Conservation (phyloP, 1,284 basidiomycete species). For the Kwoniella shivajii region DNA sequence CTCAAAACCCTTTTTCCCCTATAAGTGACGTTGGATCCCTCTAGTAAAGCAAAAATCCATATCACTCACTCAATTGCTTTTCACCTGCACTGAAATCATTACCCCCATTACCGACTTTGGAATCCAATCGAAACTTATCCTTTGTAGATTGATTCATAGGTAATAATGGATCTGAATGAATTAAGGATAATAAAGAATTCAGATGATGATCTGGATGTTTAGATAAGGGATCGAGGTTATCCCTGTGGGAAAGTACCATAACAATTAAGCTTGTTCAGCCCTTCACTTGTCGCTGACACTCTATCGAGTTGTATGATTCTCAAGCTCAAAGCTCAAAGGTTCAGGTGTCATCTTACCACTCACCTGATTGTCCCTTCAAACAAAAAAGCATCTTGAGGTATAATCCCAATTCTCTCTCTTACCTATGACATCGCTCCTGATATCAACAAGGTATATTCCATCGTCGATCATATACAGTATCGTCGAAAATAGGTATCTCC, state of each 20-base stretch:
- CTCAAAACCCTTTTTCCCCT: too few species aligned
- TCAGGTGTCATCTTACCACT: too few species aligned
- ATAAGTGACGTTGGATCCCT: too few species aligned
- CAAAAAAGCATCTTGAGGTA: slow-evolving; percentile 55
- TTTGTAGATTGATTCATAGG: slow-evolving; percentile 30
- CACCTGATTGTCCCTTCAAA: slow-evolving; percentile 50
- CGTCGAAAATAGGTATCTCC: too few species aligned
- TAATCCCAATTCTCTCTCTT: slow-evolving; percentile 64
- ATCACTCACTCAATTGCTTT: slow-evolving; percentile 30
- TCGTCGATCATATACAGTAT: too few species aligned
- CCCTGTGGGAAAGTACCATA: slow-evolving; percentile 1
- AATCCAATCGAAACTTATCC: slow-evolving; percentile 66
- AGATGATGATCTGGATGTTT: slow-evolving; percentile 60
- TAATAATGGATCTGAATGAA: slow-evolving; percentile 46
- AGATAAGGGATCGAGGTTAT: slow-evolving; percentile 56
- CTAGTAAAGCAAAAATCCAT: too few species aligned
- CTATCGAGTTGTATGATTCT: too few species aligned
- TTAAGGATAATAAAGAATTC: slow-evolving; percentile 58
- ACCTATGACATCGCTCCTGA: slow-evolving; percentile 51
- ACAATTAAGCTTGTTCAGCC: too few species aligned
- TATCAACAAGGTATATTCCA: too few species aligned
- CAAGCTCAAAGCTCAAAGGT: too few species aligned
- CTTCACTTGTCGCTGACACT: too few species aligned
- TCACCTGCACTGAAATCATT: slow-evolving; percentile 60
- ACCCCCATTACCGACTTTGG: slow-evolving; percentile 40